Conservation (phyloP, 2,329 filamentous ascomycete species). For the Nothopassalora personata region DNA sequence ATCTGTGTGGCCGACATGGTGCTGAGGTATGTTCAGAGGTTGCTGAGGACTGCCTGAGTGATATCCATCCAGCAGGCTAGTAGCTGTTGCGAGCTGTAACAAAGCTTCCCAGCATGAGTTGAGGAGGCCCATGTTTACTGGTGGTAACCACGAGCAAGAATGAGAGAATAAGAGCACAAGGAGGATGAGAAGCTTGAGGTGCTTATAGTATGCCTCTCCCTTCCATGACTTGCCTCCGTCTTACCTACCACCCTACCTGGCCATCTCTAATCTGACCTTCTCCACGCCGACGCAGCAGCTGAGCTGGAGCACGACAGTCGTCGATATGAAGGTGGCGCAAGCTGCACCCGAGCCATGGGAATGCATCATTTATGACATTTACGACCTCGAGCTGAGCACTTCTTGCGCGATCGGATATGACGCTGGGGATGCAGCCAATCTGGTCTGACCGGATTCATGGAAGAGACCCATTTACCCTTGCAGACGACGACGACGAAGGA, state of each 20-base stretch:
- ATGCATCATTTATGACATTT: too few species aligned
- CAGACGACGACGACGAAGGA: neutral
- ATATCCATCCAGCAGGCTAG: constrained; percentile 3
- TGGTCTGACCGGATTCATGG: neutral
- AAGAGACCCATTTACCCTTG: neutral
- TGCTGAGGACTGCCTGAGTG: constrained; percentile 2
- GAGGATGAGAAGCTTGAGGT: neutral
- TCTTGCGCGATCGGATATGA: neutral
- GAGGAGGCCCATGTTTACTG: constrained; percentile 13
- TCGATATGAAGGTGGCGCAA: neutral
- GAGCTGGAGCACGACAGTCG: neutral
- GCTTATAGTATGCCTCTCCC: neutral
- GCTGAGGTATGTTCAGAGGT: constrained; percentile 4
- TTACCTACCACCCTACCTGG: neutral
- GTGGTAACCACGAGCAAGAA: neutral
- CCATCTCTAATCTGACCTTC: neutral
- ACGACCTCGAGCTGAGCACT: neutral
- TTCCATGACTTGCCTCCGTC: neutral
- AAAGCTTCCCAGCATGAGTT: constrained; percentile 17
- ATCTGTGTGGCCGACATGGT: constrained; percentile 1
- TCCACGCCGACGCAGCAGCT: neutral
- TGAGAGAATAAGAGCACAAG: neutral
- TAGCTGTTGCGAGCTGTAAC: constrained; percentile 9
- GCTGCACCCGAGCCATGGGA: neutral
- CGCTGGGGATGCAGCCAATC: neutral